Base-by-base conservation (phyloP, 192 early-diverging fungal genomes). In the Entophlyctis helioformis region DNA sequence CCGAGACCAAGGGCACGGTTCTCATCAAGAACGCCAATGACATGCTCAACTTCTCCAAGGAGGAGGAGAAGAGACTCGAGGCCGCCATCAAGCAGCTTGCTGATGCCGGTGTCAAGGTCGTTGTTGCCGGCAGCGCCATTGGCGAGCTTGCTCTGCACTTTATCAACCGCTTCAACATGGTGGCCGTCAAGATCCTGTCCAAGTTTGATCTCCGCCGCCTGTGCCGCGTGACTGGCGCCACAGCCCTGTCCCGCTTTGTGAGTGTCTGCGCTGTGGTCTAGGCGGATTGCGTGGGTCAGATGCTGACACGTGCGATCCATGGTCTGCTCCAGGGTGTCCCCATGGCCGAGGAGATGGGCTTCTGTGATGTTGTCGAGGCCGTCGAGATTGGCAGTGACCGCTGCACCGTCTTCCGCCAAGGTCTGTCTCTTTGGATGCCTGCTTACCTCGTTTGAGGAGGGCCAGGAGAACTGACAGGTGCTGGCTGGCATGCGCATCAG, bases 1-100 rank as follows among this genome's bases (percentile, higher is more conserved):
- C 94, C 23, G 94, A 98, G 63, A 98, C 94, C 34, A 98, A 98
- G 81, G 94, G 94, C 40, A 98, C 94, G 15, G 94, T 98, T 37
- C 73, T 98, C 60, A 87, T 98, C 63, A 83, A 91, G 57, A 94
- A 84, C 62, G 94, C 94, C 36, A 64, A 75, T 41, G 94, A 96
- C 60, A 96, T 98, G 94, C 72, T 96, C 22, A 82, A 86, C 59
- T 98, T 95, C 64, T 85, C 82, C 39, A 90, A 90, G 65, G 94
- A 84, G 44, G 94, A 98, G 65, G 94, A 98, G 64, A 69, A 71
- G 48, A 85, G 87, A 52, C 72, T 98, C 51, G 91, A 94, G 67
- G 72, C 69, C 43, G 70, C 62, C 24, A 79, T 96, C 61, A 79
- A 81, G 63, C 87, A 92, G 64, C 64, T 98, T 52, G 85, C 84